These are phyloP conservation scores for Lippia alba DNA, from an alignment of 305 asterid genomes.

Conservation along the genomic window DNA sequence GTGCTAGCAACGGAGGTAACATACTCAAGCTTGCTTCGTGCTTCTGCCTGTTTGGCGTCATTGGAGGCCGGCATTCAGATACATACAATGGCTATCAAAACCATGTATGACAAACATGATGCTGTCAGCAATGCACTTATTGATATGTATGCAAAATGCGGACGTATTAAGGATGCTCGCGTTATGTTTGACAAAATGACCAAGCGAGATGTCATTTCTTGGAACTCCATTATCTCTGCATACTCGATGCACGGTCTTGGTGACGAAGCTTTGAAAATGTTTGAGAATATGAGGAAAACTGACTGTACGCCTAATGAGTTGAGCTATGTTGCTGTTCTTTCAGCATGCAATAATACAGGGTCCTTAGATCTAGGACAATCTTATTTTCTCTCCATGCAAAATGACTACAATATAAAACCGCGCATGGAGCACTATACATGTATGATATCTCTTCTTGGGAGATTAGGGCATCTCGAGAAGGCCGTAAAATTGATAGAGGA, in stretches of 20 bases:
- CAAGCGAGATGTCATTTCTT: conserved; percentile 65
- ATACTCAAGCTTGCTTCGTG: conserved; percentile 81
- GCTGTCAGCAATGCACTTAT: conserved; percentile 85
- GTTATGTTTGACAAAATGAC: conserved; percentile 58
- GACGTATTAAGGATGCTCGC: conserved; percentile 73
- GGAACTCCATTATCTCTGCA: conserved; percentile 86
- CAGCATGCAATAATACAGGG: conserved; percentile 92
- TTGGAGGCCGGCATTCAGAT: conserved; percentile 80
- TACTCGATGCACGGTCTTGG: conserved; percentile 92
- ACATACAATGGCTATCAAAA: conserved; percentile 68
- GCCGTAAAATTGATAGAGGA: conserved; percentile 72
- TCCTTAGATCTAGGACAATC: conserved; percentile 64
- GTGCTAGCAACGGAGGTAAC: conserved; percentile 78
- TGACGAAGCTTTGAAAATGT: conserved; percentile 65
- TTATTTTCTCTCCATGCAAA: conserved; percentile 64
- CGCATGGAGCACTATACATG: conserved; percentile 86
- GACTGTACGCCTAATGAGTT: conserved; percentile 58
- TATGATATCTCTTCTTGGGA: conserved; percentile 87
- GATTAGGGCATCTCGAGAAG: conserved; percentile 73
- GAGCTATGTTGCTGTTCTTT: conserved; percentile 84
- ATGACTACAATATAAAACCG: conserved; percentile 69
- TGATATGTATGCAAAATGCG: conserved; percentile 89
- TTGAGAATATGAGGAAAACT: conserved; percentile 60
- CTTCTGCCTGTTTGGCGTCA: conserved; percentile 80
- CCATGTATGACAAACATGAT: conserved; percentile 55